A percentile compares a stretch with the other conserved stretches of the same genome.
Conservation (phyloP, 306 rosid species). For the Cucurbita maxima region DNA sequence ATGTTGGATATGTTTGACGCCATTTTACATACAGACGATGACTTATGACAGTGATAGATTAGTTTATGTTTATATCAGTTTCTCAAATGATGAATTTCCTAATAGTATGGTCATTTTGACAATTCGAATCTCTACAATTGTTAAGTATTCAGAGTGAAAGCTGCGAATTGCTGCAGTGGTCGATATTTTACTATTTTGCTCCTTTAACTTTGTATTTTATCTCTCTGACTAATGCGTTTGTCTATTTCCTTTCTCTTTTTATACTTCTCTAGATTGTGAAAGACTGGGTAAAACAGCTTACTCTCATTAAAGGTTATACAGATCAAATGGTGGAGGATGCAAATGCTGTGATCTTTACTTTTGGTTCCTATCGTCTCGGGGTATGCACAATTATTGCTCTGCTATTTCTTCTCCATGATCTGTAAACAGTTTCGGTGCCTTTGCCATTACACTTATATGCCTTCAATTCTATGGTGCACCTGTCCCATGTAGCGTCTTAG, state of each 20-base stretch:
- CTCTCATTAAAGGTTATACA: conserved; percentile 69
- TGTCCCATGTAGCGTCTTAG: not conserved
- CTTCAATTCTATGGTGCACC: not conserved
- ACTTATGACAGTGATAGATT: not conserved
- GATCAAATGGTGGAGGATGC: conserved; percentile 98
- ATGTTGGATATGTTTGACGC: not conserved
- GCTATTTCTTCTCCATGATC: not conserved
- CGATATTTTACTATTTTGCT: not conserved
- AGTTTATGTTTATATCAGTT: not conserved
- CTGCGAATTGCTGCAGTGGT: not conserved
- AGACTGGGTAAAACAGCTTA: conserved; percentile 81
- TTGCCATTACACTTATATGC: not conserved
- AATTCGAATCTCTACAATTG: not conserved
- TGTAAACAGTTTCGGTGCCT: not conserved
- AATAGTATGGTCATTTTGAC: not conserved
- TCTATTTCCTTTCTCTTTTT: not conserved
- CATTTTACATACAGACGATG: not conserved
- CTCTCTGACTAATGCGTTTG: not conserved
- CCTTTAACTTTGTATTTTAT: not conserved
- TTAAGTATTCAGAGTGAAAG: not conserved
- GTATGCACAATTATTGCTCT: conserved; percentile 29
- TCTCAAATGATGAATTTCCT: not conserved
- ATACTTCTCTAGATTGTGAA: conserved; percentile 49
- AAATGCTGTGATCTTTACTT: conserved; percentile 73
- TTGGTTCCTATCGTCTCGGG: conserved; percentile 87